Evolutionary conservation across 306 rosid species (phyloP), one percentile per base, ranked within the genome.

Genomic region (Begonia peltatifolia): DNA sequence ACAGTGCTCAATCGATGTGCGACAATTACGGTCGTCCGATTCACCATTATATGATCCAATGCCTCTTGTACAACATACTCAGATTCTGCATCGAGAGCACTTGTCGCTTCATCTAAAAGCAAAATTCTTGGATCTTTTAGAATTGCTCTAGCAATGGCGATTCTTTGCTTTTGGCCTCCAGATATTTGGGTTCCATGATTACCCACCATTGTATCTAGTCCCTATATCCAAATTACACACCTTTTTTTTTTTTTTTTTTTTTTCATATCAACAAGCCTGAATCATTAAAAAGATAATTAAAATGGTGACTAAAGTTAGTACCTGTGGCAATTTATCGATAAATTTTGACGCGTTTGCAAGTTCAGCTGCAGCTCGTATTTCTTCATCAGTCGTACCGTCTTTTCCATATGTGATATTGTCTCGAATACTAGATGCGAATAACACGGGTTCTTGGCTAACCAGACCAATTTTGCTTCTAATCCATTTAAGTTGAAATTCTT

Each of bases 401-500:
- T 80, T 87, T 25, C 94, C 94, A 62, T 87, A 80, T 14, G 79
- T 83, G 14, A 87, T 83, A 50, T 87, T 87, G 38, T 87, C 96
- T 59, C 52, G 76, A 63, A 87, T 87, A 67, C 87, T 87, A 4
- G 77, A 66, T 35, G 81, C 10, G 68, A 87, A 87, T 25, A 83
- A 66, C 50, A 76, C 69, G 0, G 96, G 95, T 62, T 87, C 95
- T 66, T 87, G 95, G 71, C 93, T 76, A 18, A 87, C 95, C 5
- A 87, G 74, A 22, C 87, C 79, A 13, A 87, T 83, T 71, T 87
- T 78, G 68, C 74, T 74, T 66, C 94, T 70, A 50, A 87, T 78
- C 94, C 96, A 87, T 68, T 78, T 87, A 63, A 83, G 73, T 35
- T 72, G 82, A 66, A 76, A 74, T 35, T 80, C 78, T 71, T 61